Conservation (phyloP, 202 grass and related monocot genomes). For the Thinopyrum obtusiflorum region DNA sequence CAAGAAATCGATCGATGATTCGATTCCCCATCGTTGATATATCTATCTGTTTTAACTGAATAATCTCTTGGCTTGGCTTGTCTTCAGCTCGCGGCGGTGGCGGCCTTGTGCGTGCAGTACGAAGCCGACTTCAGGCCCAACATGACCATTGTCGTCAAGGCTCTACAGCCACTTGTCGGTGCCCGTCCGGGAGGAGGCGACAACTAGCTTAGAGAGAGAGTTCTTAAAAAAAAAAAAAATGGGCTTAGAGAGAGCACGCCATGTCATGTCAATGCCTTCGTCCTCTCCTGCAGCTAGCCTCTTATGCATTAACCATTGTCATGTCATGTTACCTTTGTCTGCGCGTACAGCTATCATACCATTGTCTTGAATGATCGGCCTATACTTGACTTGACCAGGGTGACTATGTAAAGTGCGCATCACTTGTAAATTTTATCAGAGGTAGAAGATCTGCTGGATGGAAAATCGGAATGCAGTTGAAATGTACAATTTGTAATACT, state of each 20-base stretch:
- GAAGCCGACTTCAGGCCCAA: conserved; percentile 76
- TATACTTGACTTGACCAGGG: background rate
- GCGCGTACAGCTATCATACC: background rate
- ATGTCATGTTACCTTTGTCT: background rate
- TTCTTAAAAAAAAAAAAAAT: too few relatives aligned
- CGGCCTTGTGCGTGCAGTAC: conserved; percentile 65
- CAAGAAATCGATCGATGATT: too few relatives aligned
- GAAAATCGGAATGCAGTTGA: background rate
- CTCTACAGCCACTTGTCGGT: conserved; percentile 61
- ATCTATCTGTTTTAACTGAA: background rate
- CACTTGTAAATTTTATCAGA: background rate
- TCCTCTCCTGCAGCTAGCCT: background rate
- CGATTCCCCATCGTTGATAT: background rate
- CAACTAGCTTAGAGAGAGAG: background rate
- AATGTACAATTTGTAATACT: background rate
- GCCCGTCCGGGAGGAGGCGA: conserved; percentile 41
- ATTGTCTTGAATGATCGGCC: background rate
- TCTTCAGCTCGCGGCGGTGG: conserved; percentile 68
- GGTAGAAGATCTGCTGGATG: background rate
- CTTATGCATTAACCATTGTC: background rate
- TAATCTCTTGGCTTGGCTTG: fast-evolving
- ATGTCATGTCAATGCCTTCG: background rate
- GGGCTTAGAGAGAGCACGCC: too few relatives aligned
- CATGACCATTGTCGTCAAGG: conserved; percentile 83
- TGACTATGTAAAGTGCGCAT: background rate